Conservation (phyloP, 2,329 filamentous ascomycete species). For the Geosmithia flava region DNA sequence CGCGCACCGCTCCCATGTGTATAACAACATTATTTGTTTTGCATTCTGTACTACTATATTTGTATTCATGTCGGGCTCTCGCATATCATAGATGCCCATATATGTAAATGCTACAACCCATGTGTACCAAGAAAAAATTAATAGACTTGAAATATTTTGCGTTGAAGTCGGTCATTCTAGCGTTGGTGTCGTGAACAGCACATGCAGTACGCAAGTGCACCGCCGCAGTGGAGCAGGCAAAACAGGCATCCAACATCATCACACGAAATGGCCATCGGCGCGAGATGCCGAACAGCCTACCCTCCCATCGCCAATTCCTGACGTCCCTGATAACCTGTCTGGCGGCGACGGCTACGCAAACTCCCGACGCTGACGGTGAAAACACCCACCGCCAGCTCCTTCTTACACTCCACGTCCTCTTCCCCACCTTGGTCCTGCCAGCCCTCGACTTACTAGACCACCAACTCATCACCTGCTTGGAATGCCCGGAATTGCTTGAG, state of each 20-base stretch:
- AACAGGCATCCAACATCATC: not conserved
- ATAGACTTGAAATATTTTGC: too few species aligned
- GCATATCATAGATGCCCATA: too few species aligned
- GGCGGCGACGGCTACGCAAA: slow-evolving; percentile 5
- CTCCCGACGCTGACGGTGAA: slow-evolving; percentile 1
- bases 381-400: slow-evolving; percentile 40
- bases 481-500: not conserved
- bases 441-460: slow-evolving; percentile 83
- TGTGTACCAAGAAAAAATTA: too few species aligned
- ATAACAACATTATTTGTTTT: not conserved
- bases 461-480: slow-evolving; percentile 49
- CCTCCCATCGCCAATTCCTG: slow-evolving; percentile 29
- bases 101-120: too few species aligned
- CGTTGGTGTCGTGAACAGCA: too few species aligned
- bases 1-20: not conserved
- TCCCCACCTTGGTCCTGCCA: slow-evolving; percentile 68
- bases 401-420: slow-evolving; percentile 75
- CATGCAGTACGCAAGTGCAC: not conserved
- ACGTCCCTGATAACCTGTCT: slow-evolving; percentile 35
- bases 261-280: not conserved
- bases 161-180: too few species aligned
- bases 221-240: not conserved
- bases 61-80: too few species aligned
- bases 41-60: not conserved
- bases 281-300: slow-evolving; percentile 6